Base-by-base conservation (phyloP, 352 stramenopile genomes). In the Pythium utonaiense region DNA sequence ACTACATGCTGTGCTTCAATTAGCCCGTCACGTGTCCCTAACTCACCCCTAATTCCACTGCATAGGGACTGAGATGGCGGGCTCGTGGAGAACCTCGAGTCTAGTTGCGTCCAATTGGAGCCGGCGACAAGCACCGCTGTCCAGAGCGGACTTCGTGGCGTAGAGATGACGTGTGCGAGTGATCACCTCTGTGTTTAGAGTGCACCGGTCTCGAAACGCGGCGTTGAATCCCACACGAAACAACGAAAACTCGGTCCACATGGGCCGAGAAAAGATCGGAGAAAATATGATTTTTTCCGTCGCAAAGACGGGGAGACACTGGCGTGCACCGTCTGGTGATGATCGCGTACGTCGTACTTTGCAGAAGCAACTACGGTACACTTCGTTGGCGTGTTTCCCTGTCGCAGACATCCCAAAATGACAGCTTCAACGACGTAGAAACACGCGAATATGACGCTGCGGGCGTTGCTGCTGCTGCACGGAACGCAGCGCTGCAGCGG, bases 31-130 rank as follows among this genome's bases (percentile, higher is more conserved):
- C 44, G 6, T 22, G 44, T 33, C 21, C 41, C 10, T 19, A 51
- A 8, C n/a, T 21, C 24, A 31, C 36, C 24, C 6, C 10, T 17
- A 7, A 24, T 5, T 52, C 8, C 34, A 13, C n/a, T 41, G 9
- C 45, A 52, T 27, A n/a, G n/a, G n/a, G 10, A 30, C 24, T 52
- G 45, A 52, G 45, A 52, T 52, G 45, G 9, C 21, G 22, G 31
- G 9, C 14, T n/a, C n/a, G n/a, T n/a, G n/a, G n/a, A n/a, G n/a
- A n/a, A n/a, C n/a, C n/a, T n/a, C n/a, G n/a, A n/a, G n/a, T 56
- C 49, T 56, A 21, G 48, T 40, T 40, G 48, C 48, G 25, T 54
- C 48, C 48, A 54, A 54, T 40, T 54, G 48, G 48, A 54, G 48
- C 48, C 48, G 48, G 25, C 48, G 48, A 34, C 36, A 36, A 21